phyloP scores from a whole-genome alignment of 2,329 filamentous ascomycete species.

The Trichoderma koningiopsis region DNA sequence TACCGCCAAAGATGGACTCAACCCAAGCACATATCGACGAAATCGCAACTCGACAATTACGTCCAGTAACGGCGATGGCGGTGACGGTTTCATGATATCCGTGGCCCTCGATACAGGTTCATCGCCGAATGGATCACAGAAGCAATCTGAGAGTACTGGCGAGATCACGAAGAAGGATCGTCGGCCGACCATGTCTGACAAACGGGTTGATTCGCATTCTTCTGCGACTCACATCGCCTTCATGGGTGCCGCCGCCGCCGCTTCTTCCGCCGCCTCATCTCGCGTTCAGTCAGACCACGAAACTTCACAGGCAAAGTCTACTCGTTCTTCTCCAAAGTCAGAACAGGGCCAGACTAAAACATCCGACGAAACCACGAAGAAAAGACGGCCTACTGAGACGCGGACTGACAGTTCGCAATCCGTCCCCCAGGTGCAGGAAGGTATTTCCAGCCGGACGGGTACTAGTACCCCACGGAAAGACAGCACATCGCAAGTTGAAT shows the following conservation, averaged over 20 bases:
- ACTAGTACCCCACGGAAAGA: slow-evolving; percentile 39
- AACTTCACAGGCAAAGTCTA: slow-evolving; percentile 54
- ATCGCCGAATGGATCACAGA: slow-evolving; percentile 56
- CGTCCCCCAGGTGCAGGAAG: slow-evolving; percentile 43
- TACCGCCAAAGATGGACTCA: slow-evolving; percentile 58
- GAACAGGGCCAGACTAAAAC: slow-evolving; percentile 34
- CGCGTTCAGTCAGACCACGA: slow-evolving; percentile 59
- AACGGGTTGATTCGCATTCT: slow-evolving; percentile 51
- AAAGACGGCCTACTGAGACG: slow-evolving; percentile 50
- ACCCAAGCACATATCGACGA: slow-evolving; percentile 73
- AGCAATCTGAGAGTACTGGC: slow-evolving; percentile 51
- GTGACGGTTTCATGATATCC: slow-evolving; percentile 74
- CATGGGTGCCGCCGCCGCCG: slow-evolving; percentile 65
- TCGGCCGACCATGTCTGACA: slow-evolving; percentile 48
- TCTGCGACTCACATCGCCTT: slow-evolving; percentile 89
- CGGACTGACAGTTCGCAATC: slow-evolving; percentile 49
- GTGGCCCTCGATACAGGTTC: slow-evolving; percentile 73
- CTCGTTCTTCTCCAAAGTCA: slow-evolving; percentile 52
- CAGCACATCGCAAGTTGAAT: slow-evolving; percentile 29
- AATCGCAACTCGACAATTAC: slow-evolving; percentile 73
- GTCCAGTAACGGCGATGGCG: slow-evolving; percentile 50
- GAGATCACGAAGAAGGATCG: slow-evolving; percentile 46
- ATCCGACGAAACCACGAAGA: slow-evolving; percentile 68
- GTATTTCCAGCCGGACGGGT: slow-evolving; percentile 39
- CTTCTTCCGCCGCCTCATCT: slow-evolving; percentile 48